A percentile compares a stretch with the other conserved stretches of the same genome.
These are phyloP conservation scores for Trichosporon ovoides DNA, from an alignment of 1,284 basidiomycete genomes.

Conservation along the genomic window DNA sequence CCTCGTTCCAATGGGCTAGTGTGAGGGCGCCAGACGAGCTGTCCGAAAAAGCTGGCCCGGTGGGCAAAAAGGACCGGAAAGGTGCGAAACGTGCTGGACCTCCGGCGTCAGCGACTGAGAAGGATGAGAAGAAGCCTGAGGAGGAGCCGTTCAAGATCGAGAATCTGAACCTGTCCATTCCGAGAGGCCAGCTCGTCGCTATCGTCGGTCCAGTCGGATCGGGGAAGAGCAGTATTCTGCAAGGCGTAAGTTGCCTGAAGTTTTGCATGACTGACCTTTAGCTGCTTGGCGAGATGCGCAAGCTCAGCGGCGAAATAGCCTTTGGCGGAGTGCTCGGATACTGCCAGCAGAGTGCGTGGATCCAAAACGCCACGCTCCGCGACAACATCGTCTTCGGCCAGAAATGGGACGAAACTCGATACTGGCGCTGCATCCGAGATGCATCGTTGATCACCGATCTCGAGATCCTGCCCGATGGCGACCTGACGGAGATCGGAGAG, in stretches of 20 bases:
- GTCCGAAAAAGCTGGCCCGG: neutral
- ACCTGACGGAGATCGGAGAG: constrained; percentile 56
- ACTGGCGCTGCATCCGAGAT: constrained; percentile 61
- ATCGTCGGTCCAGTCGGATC: constrained; percentile 60
- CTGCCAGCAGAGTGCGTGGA: constrained; percentile 75
- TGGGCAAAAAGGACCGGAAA: neutral
- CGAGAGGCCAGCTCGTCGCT: constrained; percentile 59
- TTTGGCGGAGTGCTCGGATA: constrained; percentile 71
- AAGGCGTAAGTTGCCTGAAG: constrained; percentile 53
- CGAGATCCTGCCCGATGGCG: constrained; percentile 66
- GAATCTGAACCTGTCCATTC: constrained; percentile 56
- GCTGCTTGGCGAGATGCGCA: constrained; percentile 66
- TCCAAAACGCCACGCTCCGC: constrained; percentile 68
- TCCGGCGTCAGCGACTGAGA: too few relatives aligned
- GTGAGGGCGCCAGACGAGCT: constrained; percentile 7
- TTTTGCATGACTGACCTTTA: neutral
- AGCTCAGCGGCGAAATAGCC: constrained; percentile 54
- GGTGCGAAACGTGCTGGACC: neutral
- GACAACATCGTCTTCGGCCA: constrained; percentile 61
- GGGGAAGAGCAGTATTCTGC: constrained; percentile 61
- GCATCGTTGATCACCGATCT: constrained; percentile 64
- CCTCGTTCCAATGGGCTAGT: constrained; percentile 60
- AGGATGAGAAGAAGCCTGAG: neutral
- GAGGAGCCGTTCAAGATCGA: constrained; percentile 54
- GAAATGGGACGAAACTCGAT: constrained; percentile 62